Evolutionary conservation across 495 filamentous ascomycete genomes (phyloP).

Genomic region (Choiromyces venosus): DNA sequence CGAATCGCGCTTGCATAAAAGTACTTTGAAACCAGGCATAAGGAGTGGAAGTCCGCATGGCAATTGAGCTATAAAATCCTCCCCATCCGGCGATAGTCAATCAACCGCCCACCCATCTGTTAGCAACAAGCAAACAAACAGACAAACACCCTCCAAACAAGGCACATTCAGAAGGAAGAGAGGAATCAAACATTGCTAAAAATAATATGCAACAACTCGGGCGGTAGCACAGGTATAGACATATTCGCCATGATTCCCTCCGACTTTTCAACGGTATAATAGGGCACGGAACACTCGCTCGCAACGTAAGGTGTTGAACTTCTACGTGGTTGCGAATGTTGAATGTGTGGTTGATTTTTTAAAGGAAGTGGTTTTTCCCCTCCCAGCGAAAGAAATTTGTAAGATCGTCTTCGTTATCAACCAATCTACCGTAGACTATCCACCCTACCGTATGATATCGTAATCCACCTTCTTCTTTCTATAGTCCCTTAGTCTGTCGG

Average conservation of each 20-base stretch:
- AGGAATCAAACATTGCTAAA: constrained; percentile 14
- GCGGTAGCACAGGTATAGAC: constrained; percentile 3
- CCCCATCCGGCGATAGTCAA: background rate
- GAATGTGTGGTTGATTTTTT: background rate
- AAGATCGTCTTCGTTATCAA: background rate
- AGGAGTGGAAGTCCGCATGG: constrained; percentile 12
- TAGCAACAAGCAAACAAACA: background rate
- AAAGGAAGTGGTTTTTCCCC: background rate
- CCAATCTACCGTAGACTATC: background rate
- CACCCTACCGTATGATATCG: background rate
- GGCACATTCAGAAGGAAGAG: background rate
- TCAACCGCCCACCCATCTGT: background rate
- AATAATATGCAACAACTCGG: constrained; percentile 17
- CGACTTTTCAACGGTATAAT: background rate
- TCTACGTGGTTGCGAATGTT: background rate
- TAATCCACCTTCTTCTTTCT: background rate
- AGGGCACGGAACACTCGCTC: too few relatives aligned
- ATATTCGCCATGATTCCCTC: background rate
- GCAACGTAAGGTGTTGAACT: background rate
- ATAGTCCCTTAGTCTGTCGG: too few relatives aligned
- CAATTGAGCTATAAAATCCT: background rate
- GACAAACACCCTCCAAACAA: background rate
- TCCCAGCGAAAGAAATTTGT: too few relatives aligned
- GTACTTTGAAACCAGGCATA: constrained; percentile 16
- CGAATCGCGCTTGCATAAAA: constrained; percentile 21